phyloP scores from a whole-genome alignment of 2,329 filamentous ascomycete genomes.

The Alternaria dauci region DNA sequence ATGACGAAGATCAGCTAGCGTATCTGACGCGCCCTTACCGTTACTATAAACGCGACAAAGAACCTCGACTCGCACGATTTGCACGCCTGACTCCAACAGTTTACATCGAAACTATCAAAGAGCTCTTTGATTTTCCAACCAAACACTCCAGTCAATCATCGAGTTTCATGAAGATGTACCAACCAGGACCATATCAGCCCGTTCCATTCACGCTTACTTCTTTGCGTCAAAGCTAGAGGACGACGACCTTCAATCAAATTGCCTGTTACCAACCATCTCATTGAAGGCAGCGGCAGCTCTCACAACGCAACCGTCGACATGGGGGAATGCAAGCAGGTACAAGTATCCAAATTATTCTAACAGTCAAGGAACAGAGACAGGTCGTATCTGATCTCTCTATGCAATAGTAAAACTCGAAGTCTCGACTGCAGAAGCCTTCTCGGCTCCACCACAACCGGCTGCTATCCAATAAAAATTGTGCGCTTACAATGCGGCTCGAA shows the following conservation, averaged over 20 bases:
- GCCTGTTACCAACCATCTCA: not conserved
- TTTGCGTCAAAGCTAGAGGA: not conserved
- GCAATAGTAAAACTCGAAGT: not conserved
- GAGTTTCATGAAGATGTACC: not conserved
- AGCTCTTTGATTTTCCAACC: not conserved
- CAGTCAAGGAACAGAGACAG: not conserved
- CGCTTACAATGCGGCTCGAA: not conserved
- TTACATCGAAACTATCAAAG: not conserved
- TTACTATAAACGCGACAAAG: constrained; percentile 8
- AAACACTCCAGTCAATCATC: not conserved
- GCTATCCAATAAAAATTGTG: not conserved
- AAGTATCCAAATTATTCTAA: not conserved
- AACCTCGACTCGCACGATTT: not conserved
- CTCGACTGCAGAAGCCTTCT: not conserved
- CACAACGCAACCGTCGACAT: not conserved
- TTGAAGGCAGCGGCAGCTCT: not conserved
- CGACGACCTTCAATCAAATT: not conserved
- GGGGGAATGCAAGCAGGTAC: not conserved
- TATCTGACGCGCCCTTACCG: not conserved
- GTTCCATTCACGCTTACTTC: not conserved
- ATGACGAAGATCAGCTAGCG: not conserved
- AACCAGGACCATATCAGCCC: not conserved
- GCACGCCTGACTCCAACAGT: not conserved
- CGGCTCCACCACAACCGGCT: not conserved
- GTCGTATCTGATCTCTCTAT: not conserved